These are phyloP conservation scores for Podaxis rugospora DNA, from an alignment of 768 basidiomycete genomes.

Conservation along the genomic window DNA sequence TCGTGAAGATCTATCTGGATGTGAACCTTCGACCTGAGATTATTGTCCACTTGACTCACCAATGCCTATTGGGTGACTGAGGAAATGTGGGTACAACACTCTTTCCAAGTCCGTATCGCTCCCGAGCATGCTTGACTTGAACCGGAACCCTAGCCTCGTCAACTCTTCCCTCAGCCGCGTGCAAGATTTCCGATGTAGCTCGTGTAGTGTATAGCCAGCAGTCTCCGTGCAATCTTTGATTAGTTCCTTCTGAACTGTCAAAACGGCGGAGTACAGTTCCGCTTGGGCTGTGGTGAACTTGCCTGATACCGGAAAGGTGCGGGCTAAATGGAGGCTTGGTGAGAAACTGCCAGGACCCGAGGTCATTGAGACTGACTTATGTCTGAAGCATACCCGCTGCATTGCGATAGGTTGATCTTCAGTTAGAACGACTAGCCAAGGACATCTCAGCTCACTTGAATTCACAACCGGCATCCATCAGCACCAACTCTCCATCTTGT, in stretches of 20 bases:
- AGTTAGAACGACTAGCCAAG: slow-evolving; percentile 1
- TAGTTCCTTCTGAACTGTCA: slow-evolving; percentile 67
- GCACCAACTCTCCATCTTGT: slow-evolving; percentile 64
- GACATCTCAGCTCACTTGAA: slow-evolving; percentile 52
- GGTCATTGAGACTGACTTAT: slow-evolving; percentile 57
- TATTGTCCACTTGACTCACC: slow-evolving; percentile 37
- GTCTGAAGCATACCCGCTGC: slow-evolving; percentile 89
- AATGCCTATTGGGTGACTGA: slow-evolving; percentile 91
- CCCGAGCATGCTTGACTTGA: slow-evolving; percentile 24
- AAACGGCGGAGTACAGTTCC: slow-evolving; percentile 80
- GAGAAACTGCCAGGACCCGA: slow-evolving; percentile 2
- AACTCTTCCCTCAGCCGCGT: slow-evolving; percentile 67
- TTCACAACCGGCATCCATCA: slow-evolving; percentile 93
- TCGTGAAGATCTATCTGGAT: slow-evolving; percentile 77
- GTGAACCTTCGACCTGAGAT: slow-evolving; percentile 1
- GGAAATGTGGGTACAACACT: slow-evolving; percentile 86
- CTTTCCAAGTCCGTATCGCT: slow-evolving; percentile 58
- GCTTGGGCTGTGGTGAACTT: slow-evolving; percentile 73
- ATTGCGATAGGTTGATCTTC: neutral
- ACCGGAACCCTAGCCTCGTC: slow-evolving; percentile 67
- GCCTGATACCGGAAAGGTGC: slow-evolving; percentile 86
- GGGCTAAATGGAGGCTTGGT: slow-evolving; percentile 41
- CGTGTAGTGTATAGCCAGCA: slow-evolving; percentile 56
- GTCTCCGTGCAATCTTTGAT: slow-evolving; percentile 56
- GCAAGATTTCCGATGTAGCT: slow-evolving; percentile 74